These are phyloP conservation scores for Lentinula lateritia DNA, from an alignment of 768 basidiomycete species.

Conservation along the genomic window DNA sequence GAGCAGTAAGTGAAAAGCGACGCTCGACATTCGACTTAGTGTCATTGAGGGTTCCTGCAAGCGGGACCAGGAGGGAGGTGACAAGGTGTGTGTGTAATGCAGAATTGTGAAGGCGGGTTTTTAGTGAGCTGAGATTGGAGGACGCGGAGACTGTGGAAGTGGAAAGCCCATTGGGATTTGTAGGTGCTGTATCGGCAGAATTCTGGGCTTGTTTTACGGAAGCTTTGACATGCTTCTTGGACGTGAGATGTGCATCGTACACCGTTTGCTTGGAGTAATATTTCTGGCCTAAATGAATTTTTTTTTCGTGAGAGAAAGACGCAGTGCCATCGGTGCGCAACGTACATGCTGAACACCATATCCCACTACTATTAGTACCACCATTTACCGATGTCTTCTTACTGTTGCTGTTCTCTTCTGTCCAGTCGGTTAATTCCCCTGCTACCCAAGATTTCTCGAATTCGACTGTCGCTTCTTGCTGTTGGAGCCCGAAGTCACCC, in stretches of 20 bases:
- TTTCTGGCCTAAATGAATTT: slow-evolving; percentile 68
- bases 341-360: slow-evolving; percentile 95
- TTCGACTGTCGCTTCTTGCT: slow-evolving; percentile 56
- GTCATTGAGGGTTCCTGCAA: slow-evolving; percentile 70
- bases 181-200: slow-evolving; percentile 34
- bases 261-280: slow-evolving; percentile 96
- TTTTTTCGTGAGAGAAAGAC: slow-evolving; percentile 3
- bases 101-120: slow-evolving; percentile 52
- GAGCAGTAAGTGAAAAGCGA: slow-evolving; percentile 92
- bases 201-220: slow-evolving; percentile 59
- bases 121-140: slow-evolving; percentile 24
- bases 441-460: slow-evolving; percentile 81
- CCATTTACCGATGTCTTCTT: slow-evolving; percentile 32
- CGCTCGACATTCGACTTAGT: slow-evolving; percentile 97
- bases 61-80: slow-evolving; percentile 57
- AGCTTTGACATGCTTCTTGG: slow-evolving; percentile 94
- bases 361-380: slow-evolving; percentile 40
- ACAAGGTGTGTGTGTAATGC: slow-evolving; percentile 71
- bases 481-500: slow-evolving; percentile 64
- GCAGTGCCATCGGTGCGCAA: slow-evolving; percentile 12
- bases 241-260: slow-evolving; percentile 91
- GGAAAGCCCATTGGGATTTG: slow-evolving; percentile 56
- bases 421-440: slow-evolving; percentile 75
- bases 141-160: slow-evolving; percentile 21
- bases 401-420: slow-evolving; percentile 41